These are phyloP conservation scores for Sordariomycetes sp. DNA, from an alignment of 2,329 filamentous ascomycete genomes.

Conservation along the genomic window DNA sequence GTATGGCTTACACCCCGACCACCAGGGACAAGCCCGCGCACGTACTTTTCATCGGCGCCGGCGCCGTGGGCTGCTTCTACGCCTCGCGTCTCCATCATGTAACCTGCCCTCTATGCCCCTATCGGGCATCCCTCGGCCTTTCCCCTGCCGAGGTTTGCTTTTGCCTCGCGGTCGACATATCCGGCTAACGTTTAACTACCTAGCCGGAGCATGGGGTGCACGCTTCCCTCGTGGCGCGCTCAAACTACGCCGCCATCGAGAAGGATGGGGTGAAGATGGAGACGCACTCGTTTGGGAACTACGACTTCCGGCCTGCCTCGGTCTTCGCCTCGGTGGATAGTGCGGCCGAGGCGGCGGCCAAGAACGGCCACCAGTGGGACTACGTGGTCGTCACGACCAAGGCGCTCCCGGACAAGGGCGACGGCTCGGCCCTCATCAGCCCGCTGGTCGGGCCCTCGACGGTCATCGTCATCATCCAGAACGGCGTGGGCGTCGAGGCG, in stretches of 20 bases:
- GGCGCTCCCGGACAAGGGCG: conserved; percentile 52
- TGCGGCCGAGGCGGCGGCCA: conserved; percentile 25
- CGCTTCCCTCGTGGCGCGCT: conserved; percentile 62
- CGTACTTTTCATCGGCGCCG: conserved; percentile 58
- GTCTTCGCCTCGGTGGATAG: conserved; percentile 52
- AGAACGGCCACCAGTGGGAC: conserved; percentile 26
- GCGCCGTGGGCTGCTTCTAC: conserved; percentile 64
- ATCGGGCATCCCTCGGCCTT: background rate
- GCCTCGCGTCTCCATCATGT: conserved; percentile 56
- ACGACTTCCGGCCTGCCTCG: conserved; percentile 49
- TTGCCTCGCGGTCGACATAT: background rate
- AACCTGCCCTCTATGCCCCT: conserved; percentile 7
- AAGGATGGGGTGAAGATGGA: conserved; percentile 50
- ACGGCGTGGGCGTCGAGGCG: conserved; percentile 59
- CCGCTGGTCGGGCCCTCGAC: conserved; percentile 44
- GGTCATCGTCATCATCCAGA: conserved; percentile 58
- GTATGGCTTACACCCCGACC: background rate
- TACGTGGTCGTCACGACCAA: conserved; percentile 63
- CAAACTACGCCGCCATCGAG: conserved; percentile 58
- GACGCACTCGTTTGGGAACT: conserved; percentile 58
- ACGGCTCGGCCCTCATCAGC: conserved; percentile 50
- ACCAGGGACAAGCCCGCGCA: conserved; percentile 30
- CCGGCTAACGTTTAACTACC: conserved; percentile 3
- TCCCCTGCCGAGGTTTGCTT: background rate
- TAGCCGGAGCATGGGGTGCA: conserved; percentile 39